Conservation (phyloP, 2,329 filamentous ascomycete genomes). For the Scytalidium sp. region DNA sequence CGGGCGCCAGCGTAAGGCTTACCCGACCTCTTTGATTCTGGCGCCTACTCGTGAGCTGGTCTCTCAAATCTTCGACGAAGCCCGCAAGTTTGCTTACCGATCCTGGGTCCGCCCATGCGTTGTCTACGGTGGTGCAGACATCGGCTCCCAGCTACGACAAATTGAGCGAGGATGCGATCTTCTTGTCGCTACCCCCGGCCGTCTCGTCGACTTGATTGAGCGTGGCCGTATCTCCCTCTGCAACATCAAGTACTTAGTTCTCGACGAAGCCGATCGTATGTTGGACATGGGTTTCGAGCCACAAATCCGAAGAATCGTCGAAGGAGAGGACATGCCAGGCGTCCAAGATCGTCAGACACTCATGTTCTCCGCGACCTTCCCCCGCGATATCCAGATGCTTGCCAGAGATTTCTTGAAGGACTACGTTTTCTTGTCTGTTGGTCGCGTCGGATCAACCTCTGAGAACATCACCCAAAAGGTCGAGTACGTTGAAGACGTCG, state of each 20-base stretch:
- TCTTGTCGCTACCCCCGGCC: slow-evolving; percentile 92
- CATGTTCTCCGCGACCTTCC: slow-evolving; percentile 99
- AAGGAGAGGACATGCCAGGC: slow-evolving; percentile 94
- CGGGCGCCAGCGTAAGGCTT: slow-evolving; percentile 94
- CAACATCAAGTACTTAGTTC: slow-evolving; percentile 99
- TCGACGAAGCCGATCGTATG: slow-evolving; percentile 99
- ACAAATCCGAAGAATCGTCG: slow-evolving; percentile 97
- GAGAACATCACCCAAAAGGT: slow-evolving; percentile 99
- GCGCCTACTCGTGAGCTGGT: slow-evolving; percentile 98
- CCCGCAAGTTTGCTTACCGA: slow-evolving; percentile 97
- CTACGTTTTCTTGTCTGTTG: slow-evolving; percentile 98
- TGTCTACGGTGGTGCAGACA: slow-evolving; percentile 98
- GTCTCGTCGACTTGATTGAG: slow-evolving; percentile 97
- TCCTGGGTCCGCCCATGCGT: slow-evolving; percentile 99
- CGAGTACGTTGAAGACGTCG: slow-evolving; percentile 92
- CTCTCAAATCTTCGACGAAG: slow-evolving; percentile 96
- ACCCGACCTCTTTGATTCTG: slow-evolving; percentile 92
- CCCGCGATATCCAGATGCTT: slow-evolving; percentile 98
- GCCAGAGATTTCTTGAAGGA: slow-evolving; percentile 98
- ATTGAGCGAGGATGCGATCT: slow-evolving; percentile 98
- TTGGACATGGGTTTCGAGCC: slow-evolving; percentile 99
- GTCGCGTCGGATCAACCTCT: slow-evolving; percentile 97
- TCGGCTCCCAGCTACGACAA: slow-evolving; percentile 95
- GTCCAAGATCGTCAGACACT: slow-evolving; percentile 88
- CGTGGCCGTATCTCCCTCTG: slow-evolving; percentile 94